phyloP scores from a whole-genome alignment of 1,139 yeast genomes.

The Suhomyces ambrosiae region DNA sequence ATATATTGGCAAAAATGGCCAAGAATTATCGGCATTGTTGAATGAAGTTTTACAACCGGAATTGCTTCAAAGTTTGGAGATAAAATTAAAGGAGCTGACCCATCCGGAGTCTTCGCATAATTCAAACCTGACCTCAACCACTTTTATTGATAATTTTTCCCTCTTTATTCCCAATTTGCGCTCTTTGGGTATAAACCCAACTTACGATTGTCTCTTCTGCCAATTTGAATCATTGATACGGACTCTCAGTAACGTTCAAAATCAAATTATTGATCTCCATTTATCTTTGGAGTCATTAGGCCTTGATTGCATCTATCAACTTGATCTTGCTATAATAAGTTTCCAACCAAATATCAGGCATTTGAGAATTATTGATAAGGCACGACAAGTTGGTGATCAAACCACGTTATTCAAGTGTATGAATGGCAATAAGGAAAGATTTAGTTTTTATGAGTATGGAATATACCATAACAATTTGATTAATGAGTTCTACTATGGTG shows the following conservation, averaged over 20 bases:
- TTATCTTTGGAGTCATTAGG: conserved; percentile 21
- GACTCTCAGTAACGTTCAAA: conserved; percentile 12
- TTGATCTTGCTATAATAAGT: conserved; percentile 13
- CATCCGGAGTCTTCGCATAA: conserved; percentile 19
- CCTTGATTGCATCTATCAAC: conserved; percentile 11
- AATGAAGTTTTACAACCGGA: conserved; percentile 12
- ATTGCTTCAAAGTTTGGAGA: conserved; percentile 15
- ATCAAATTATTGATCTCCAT: conserved; percentile 18
- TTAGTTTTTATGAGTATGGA: conserved; percentile 22
- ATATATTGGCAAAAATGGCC: conserved; percentile 17
- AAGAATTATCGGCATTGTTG: conserved; percentile 10
- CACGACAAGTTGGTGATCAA: conserved; percentile 13
- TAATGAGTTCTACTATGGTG: conserved; percentile 11
- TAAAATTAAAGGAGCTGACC: conserved; percentile 19
- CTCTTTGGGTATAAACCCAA: conserved; percentile 19
- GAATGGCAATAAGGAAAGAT: conserved; percentile 13
- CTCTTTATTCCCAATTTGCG: conserved; percentile 16
- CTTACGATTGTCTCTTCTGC: conserved; percentile 23
- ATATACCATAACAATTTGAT: conserved; percentile 17
- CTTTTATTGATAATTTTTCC: conserved; percentile 18
- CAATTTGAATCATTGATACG: conserved; percentile 17
- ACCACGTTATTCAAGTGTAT: conserved; percentile 17
- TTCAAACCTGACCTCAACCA: conserved; percentile 5
- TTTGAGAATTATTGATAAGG: conserved; percentile 17
- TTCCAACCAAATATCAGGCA: conserved; percentile 16